Evolutionary conservation across 305 asterid species (phyloP).

Genomic region (Fraxinus velutina): DNA sequence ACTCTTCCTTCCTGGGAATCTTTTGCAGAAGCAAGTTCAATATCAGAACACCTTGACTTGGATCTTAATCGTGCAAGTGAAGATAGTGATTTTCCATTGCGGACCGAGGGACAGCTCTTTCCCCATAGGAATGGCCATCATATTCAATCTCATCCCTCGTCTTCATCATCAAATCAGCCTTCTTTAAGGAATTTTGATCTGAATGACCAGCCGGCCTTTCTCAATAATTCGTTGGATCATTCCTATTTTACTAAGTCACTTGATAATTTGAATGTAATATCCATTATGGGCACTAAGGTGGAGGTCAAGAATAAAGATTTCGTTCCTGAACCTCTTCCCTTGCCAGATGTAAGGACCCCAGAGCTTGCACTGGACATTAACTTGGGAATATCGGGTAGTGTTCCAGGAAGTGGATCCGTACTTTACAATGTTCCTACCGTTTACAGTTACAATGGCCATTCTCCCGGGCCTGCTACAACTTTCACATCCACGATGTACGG

Average conservation of each 20-base stretch:
- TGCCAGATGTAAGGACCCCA: slow-evolving; percentile 42
- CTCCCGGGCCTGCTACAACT: slow-evolving; percentile 45
- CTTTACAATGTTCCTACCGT: slow-evolving; percentile 43
- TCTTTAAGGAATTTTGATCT: slow-evolving; percentile 52
- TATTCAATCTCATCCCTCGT: slow-evolving; percentile 40
- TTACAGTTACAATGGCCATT: slow-evolving; percentile 44
- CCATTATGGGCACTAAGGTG: slow-evolving; percentile 73
- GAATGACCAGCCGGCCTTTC: slow-evolving; percentile 63
- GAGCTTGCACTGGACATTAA: slow-evolving; percentile 43
- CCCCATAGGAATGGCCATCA: slow-evolving; percentile 36
- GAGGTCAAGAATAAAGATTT: slow-evolving; percentile 49
- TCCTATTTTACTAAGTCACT: slow-evolving; percentile 34
- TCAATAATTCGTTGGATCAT: slow-evolving; percentile 38
- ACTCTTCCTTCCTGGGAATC: slow-evolving; percentile 46
- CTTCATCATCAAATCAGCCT: slow-evolving; percentile 62
- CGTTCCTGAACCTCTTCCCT: slow-evolving; percentile 32
- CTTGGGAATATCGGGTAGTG: slow-evolving; percentile 43
- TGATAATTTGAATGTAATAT: slow-evolving; percentile 46
- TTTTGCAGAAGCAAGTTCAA: slow-evolving; percentile 49
- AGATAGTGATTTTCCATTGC: slow-evolving; percentile 42
- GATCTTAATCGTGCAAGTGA: slow-evolving; percentile 67
- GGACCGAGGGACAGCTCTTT: slow-evolving; percentile 32
- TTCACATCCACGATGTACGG: slow-evolving; percentile 47
- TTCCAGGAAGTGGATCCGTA: slow-evolving; percentile 46
- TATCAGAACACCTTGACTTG: slow-evolving; percentile 48